phyloP scores from a whole-genome alignment of 2,329 filamentous ascomycete species.

The Alternaria novae-zelandiae region DNA sequence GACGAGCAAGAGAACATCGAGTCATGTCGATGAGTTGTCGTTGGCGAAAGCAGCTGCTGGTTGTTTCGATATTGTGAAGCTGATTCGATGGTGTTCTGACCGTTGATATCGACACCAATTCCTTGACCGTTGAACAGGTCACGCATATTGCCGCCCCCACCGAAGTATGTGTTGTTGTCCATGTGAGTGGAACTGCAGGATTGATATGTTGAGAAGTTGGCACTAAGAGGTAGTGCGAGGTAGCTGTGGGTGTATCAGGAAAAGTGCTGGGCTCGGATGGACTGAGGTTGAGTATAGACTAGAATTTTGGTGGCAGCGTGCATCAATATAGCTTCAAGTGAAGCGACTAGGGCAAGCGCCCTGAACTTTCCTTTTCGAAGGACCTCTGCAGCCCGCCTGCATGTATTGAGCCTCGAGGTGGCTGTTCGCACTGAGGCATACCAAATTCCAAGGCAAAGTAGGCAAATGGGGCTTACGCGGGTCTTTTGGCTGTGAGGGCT shows the following conservation, averaged over 20 bases:
- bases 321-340: conserved; percentile 5
- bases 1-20: conserved; percentile 20
- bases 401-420: conserved; percentile 12
- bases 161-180: conserved; percentile 1
- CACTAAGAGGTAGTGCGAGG: not conserved
- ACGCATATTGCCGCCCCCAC: conserved; percentile 4
- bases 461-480: conserved; percentile 24
- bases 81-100: conserved; percentile 4
- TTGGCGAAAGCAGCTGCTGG: conserved; percentile 15
- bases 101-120: not conserved
- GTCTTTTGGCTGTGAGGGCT: not conserved
- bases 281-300: not conserved
- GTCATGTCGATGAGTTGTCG: conserved; percentile 14
- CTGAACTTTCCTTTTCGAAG: not conserved
- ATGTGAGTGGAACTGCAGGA: not conserved
- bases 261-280: not conserved
- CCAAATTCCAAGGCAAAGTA: conserved; percentile 21
- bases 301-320: not conserved
- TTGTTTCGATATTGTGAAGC: conserved; percentile 11
- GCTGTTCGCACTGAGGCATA: conserved; percentile 14
- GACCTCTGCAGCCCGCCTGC: conserved; percentile 14
- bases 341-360: conserved; percentile 1
- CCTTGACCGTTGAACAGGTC: conserved; percentile 1
- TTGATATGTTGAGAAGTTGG: not conserved
- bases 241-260: not conserved